phyloP scores from a whole-genome alignment of 257 asterid species.

The Solanum bulbocastanum region DNA sequence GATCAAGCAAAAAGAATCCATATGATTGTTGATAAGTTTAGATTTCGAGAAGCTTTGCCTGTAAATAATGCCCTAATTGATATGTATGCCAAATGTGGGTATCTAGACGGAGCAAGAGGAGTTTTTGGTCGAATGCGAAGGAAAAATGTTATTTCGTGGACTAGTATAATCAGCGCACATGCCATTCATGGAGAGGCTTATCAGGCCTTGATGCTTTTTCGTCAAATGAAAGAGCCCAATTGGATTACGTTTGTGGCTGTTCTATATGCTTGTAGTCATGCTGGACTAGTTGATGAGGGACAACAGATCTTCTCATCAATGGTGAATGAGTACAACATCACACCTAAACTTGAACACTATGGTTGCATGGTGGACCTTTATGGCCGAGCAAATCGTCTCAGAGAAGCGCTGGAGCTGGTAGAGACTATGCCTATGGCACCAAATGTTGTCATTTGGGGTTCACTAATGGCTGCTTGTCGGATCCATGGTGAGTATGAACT shows the following conservation, averaged over 20 bases:
- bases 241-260: constrained; percentile 67
- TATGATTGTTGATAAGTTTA: constrained; percentile 27
- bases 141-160: constrained; percentile 73
- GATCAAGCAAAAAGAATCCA: constrained; percentile 44
- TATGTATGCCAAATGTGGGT: constrained; percentile 79
- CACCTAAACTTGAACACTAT: constrained; percentile 59
- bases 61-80: constrained; percentile 60
- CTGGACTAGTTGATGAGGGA: constrained; percentile 62
- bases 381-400: constrained; percentile 53
- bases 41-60: constrained; percentile 50
- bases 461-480: constrained; percentile 68
- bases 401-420: constrained; percentile 44
- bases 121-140: constrained; percentile 30
- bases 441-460: constrained; percentile 66
- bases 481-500: constrained; percentile 52
- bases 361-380: constrained; percentile 83
- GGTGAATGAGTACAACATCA: constrained; percentile 45
- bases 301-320: constrained; percentile 35
- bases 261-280: constrained; percentile 73
- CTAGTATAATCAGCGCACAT: constrained; percentile 50
- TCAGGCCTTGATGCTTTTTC: constrained; percentile 36
- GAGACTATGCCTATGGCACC: constrained; percentile 81
- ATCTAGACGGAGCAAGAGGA: constrained; percentile 42
- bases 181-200: constrained; percentile 59
- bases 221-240: constrained; percentile 57